Base-by-base conservation (phyloP, 2,329 filamentous ascomycete genomes). In the Exserohilum turcica region DNA sequence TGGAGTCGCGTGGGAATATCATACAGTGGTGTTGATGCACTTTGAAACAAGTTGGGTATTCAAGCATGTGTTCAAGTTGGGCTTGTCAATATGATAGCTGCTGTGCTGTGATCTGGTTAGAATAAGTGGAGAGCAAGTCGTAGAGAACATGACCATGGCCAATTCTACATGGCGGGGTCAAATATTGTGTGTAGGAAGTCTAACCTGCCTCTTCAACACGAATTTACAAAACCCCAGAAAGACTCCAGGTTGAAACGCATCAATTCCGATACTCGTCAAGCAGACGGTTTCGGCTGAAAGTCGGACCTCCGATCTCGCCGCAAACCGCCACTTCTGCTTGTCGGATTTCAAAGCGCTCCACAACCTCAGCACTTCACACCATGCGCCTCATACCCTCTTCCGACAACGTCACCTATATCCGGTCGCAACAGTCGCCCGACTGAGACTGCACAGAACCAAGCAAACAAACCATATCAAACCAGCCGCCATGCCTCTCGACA, bases 401-500 rank as follows among this genome's bases (percentile, higher is more conserved):
- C 15, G 12, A 12, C 19, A 18, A 16, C 40, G 8, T 35, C 15
- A 16, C 8, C 9, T 10, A 31, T 15, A 24, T 33, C 13, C 29
- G 35, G 19, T 35, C 19, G 6, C 37, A 42, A 4, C 24, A 12
- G 6, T 21, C 28, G 21, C 46, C 46, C 3, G 38, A 29, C 9
- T 48, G 44, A 48, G 9, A 46, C 12, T 18, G 15, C 12, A 18
- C 16, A 38, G n/a, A 6, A 9, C 19, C 6, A 5, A 37, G 28
- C 12, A 37, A 35, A 8, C 13, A 19, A 48, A n/a, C 5, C n/a
- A 16, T 21, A n/a, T 3, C 19, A 10, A 39, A 16, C n/a, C 32
- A n/a, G 7, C 48, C 52, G 76, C 63, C 27, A 89, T 89, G 86
- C 88, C 86, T 56, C 80, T 90, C 24, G 75, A 83, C 48, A 87